A percentile compares a stretch with the other conserved stretches of the same genome.
Conservation (phyloP, 805 yeast genomes). For the Saccharomycopsis sp. region DNA sequence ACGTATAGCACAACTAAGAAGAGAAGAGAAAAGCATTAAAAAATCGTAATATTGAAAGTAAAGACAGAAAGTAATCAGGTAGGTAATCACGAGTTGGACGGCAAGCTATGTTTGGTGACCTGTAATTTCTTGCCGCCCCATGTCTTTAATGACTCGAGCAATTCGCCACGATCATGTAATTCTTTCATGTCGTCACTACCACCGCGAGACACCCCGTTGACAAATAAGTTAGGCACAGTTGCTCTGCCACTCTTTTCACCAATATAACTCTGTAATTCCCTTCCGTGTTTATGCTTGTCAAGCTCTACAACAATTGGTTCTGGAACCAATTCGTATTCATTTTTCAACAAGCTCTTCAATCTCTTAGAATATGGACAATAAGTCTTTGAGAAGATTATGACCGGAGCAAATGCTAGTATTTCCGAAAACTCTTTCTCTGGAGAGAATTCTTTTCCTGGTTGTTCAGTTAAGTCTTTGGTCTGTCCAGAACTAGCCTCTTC, state of each 20-base stretch:
- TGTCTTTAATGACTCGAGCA: conserved; percentile 44
- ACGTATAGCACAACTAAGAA: background rate
- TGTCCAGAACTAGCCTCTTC: conserved; percentile 22
- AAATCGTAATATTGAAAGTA: background rate
- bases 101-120: conserved; percentile 46
- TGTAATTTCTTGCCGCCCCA: conserved; percentile 57
- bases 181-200: conserved; percentile 78
- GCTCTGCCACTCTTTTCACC: conserved; percentile 63
- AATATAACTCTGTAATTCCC: conserved; percentile 66
- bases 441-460: conserved; percentile 34
- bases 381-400: conserved; percentile 49
- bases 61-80: background rate
- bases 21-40: background rate
- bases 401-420: conserved; percentile 57
- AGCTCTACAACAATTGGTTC: conserved; percentile 69
- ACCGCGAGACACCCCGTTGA: conserved; percentile 72
- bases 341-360: conserved; percentile 59
- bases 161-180: conserved; percentile 50
- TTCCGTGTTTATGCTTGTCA: conserved; percentile 73
- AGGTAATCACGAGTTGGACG: conserved; percentile 40
- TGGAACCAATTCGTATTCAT: conserved; percentile 67
- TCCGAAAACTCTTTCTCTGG: conserved; percentile 48
- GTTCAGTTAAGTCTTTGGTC: conserved; percentile 19
- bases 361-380: conserved; percentile 72
- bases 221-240: conserved; percentile 87